Conservation (phyloP, 441 rosid species). For the Corymbia citriodora region DNA sequence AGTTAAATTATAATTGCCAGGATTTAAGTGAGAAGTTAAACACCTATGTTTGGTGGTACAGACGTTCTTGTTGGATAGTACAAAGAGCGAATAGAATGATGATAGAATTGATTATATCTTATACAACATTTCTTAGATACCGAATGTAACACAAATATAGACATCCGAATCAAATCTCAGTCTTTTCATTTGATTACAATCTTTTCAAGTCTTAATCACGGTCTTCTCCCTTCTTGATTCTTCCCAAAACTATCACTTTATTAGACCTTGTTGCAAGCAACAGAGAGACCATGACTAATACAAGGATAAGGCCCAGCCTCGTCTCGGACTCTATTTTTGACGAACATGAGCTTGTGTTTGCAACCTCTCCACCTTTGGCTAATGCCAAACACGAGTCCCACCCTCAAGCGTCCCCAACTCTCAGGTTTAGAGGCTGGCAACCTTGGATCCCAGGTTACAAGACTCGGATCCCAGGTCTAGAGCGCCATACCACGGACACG, state of each 20-base stretch:
- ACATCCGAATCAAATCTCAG: not conserved
- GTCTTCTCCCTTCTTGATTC: not conserved
- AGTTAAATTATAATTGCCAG: not conserved
- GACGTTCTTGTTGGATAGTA: accelerated
- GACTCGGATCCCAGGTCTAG: not conserved
- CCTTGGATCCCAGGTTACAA: not conserved
- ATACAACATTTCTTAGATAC: not conserved
- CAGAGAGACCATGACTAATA: no score
- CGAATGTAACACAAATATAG: not conserved
- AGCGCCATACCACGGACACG: no score
- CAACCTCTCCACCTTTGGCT: no score
- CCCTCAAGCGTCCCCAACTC: no score
- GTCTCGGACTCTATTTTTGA: not conserved
- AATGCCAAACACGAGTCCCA: no score
- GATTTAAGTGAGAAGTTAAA: not conserved
- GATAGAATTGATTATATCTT: not conserved
- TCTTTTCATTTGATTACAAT: not conserved
- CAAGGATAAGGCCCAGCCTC: no score
- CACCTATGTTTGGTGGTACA: accelerated
- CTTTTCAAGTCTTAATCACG: not conserved
- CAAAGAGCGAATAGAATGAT: accelerated
- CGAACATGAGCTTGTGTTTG: not conserved
- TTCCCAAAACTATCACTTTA: not conserved
- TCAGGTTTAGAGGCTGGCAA: no score
- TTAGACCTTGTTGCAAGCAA: not conserved